Evolutionary conservation across 2,329 filamentous ascomycete species (phyloP).

Genomic region (Rasamsonia emersonii): DNA sequence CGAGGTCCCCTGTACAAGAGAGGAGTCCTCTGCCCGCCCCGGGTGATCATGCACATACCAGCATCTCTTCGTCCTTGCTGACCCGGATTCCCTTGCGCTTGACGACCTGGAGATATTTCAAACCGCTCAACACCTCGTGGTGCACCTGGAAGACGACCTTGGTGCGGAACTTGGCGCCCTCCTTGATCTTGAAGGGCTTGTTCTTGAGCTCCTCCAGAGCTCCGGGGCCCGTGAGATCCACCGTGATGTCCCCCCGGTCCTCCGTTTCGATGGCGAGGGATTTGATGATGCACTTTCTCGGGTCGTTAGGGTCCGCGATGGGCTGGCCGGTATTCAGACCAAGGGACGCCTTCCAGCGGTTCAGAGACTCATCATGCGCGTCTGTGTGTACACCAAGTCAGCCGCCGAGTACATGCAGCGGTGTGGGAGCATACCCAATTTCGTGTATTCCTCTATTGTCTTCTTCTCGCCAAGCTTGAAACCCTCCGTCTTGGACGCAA

Average conservation of each 20-base stretch:
- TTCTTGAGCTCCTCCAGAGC: constrained; percentile 72
- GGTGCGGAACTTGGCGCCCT: constrained; percentile 89
- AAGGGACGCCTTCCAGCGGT: constrained; percentile 95
- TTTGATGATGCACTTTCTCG: constrained; percentile 86
- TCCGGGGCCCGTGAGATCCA: constrained; percentile 70
- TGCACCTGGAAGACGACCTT: constrained; percentile 90
- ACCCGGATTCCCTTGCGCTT: constrained; percentile 80
- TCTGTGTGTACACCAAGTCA: constrained; percentile 34
- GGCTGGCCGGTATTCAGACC: constrained; percentile 66
- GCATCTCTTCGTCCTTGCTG: constrained; percentile 96
- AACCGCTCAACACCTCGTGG: constrained; percentile 86
- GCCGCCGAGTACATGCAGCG: background rate
- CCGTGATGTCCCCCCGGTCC: constrained; percentile 74
- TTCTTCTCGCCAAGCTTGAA: constrained; percentile 99
- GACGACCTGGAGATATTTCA: constrained; percentile 93
- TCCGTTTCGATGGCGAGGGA: constrained; percentile 80
- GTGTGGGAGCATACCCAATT: constrained; percentile 63
- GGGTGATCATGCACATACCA: constrained; percentile 70
- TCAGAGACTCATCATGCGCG: constrained; percentile 79
- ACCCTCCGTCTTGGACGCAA: constrained; percentile 81
- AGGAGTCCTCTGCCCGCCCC: too few species aligned
- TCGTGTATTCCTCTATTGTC: constrained; percentile 85
- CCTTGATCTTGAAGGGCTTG: constrained; percentile 96
- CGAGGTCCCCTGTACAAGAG: too few species aligned
- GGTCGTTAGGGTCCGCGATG: constrained; percentile 69